Conservation (phyloP, 352 stramenopile genomes). For the Phytophthora sansomeana region DNA sequence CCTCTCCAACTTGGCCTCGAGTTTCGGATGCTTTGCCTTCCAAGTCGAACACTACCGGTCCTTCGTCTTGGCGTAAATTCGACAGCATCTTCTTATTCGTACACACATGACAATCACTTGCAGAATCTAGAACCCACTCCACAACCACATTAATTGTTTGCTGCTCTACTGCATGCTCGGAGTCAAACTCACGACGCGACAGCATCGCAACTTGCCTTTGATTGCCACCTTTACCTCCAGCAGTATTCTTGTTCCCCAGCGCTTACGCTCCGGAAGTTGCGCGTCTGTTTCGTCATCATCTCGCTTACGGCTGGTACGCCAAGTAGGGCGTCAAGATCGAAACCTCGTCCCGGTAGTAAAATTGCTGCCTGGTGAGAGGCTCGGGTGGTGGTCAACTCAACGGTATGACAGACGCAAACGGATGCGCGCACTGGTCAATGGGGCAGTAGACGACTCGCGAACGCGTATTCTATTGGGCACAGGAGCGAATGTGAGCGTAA, state of each 20-base stretch:
- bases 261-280: conserved; percentile 13
- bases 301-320: no score
- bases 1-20: background rate
- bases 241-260: background rate
- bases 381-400: no score
- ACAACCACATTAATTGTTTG: background rate
- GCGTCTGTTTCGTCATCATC: conserved; percentile 15
- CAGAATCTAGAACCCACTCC: background rate
- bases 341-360: no score
- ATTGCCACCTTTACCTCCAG: background rate
- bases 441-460: no score
- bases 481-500: no score
- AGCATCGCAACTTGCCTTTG: background rate
- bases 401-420: no score
- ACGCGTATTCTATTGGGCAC: no score
- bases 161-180: background rate
- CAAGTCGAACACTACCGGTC: conserved; percentile 17
- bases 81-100: background rate
- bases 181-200: background rate
- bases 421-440: no score
- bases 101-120: conserved; percentile 3
- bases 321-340: no score
- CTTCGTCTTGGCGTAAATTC: conserved; percentile 8
- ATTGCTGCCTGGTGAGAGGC: no score
- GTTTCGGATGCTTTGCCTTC: conserved; percentile 2